phyloP scores from a whole-genome alignment of 2,329 filamentous ascomycete species.

The Aspergillus viridinutans region DNA sequence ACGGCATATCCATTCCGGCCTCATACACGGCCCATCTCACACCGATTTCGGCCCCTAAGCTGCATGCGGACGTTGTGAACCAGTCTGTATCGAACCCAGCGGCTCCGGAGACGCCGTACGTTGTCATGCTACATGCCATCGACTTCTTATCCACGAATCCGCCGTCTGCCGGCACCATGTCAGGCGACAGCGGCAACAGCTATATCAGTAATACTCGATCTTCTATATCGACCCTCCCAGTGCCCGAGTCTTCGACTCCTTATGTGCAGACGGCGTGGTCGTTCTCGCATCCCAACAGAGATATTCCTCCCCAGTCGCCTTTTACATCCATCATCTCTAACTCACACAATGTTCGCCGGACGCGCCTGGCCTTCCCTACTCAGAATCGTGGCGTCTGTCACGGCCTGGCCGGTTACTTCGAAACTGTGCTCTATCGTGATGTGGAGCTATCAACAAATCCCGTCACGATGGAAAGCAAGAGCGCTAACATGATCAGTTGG shows the following conservation, averaged over 20 bases:
- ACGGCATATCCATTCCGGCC: conserved; percentile 89
- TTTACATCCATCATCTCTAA: conserved; percentile 61
- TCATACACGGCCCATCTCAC: conserved; percentile 92
- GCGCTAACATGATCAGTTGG: conserved; percentile 98
- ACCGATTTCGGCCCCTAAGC: conserved; percentile 82
- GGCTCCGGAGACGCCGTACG: conserved; percentile 88
- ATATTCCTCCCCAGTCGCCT: conserved; percentile 31
- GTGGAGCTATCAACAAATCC: conserved; percentile 92
- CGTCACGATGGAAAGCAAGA: conserved; percentile 86
- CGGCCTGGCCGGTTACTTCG: conserved; percentile 90
- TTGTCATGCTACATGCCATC: conserved; percentile 85
- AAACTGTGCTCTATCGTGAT: conserved; percentile 82
- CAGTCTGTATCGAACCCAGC: conserved; percentile 60
- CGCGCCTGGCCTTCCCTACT: conserved; percentile 73
- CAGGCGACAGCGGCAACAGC: conserved; percentile 13
- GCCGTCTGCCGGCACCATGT: conserved; percentile 30
- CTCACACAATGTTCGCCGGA: conserved; percentile 83
- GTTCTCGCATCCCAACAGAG: conserved; percentile 40
- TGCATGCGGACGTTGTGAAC: conserved; percentile 73
- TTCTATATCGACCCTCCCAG: conserved; percentile 25
- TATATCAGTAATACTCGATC: conserved; percentile 20
- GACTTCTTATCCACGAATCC: conserved; percentile 75
- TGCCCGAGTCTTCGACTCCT: conserved; percentile 32
- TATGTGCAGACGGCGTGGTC: conserved; percentile 43
- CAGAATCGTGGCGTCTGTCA: conserved; percentile 78